Percentiles rank a stretch among this genome's conserved stretches.
These are phyloP conservation scores for Stentor roeselii DNA, from an alignment of 73 alveolate genomes.

Conservation along the genomic window DNA sequence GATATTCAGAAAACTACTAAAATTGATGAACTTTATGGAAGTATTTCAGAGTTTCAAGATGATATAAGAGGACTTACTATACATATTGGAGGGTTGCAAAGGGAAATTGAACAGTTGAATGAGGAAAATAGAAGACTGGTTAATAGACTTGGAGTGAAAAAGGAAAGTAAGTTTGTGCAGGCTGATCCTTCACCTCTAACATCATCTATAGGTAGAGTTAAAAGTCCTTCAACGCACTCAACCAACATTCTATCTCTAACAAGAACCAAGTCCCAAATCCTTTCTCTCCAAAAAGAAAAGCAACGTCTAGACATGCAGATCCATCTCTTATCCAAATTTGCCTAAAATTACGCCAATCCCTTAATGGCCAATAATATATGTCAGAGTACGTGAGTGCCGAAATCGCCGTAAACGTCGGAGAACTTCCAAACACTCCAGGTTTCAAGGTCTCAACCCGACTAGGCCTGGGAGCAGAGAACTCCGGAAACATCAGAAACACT, in stretches of 20 bases:
- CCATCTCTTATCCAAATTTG: not conserved
- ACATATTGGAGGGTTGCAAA: not conserved
- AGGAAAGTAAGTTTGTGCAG: not conserved
- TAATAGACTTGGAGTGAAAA: not conserved
- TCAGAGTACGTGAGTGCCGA: not conserved
- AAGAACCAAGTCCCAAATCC: not conserved
- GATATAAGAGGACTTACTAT: not conserved
- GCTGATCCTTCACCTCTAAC: not conserved
- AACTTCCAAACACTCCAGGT: not conserved
- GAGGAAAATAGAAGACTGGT: not conserved
- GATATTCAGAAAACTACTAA: not conserved
- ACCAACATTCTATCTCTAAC: not conserved
- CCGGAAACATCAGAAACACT: slow-evolving; percentile 1
- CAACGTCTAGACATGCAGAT: not conserved
- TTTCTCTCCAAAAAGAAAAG: not conserved
- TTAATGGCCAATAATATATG: not conserved
- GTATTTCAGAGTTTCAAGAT: not conserved
- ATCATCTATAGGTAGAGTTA: not conserved
- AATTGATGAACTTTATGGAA: not conserved
- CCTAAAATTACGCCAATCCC: not conserved
- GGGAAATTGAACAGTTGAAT: not conserved
- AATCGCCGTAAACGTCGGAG: not conserved
- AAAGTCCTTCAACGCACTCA: not conserved
- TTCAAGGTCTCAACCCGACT: not conserved
- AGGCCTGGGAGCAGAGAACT: not conserved